Evolutionary conservation across 2,329 filamentous ascomycete species (phyloP).

Genomic region (Fusarium zealandicum): DNA sequence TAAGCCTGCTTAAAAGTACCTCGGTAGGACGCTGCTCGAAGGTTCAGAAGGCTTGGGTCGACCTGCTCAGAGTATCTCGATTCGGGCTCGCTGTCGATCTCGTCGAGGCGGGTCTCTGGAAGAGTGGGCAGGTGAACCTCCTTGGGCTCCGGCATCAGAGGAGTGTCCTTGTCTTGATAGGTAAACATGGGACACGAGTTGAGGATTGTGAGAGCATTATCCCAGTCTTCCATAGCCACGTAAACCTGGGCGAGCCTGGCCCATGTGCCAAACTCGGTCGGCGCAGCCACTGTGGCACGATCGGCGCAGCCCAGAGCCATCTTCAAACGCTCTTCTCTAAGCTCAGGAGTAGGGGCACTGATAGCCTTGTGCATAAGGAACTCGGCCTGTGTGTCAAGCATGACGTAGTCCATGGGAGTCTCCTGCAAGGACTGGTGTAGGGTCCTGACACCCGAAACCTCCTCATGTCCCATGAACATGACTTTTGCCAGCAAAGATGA

Average conservation of each 20-base stretch:
- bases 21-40: constrained; percentile 89
- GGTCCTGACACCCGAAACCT: constrained; percentile 91
- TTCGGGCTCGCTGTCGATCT: constrained; percentile 91
- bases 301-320: constrained; percentile 94
- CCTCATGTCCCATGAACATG: constrained; percentile 92
- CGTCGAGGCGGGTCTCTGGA: constrained; percentile 87
- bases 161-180: constrained; percentile 97
- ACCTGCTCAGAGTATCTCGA: constrained; percentile 84
- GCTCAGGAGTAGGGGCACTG: constrained; percentile 59
- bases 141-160: constrained; percentile 90
- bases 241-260: constrained; percentile 93
- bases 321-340: constrained; percentile 73
- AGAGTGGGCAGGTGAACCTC: constrained; percentile 87
- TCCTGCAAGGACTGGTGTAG: constrained; percentile 89
- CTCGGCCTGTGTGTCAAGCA: constrained; percentile 92
- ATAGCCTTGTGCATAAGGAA: constrained; percentile 87
- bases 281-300: constrained; percentile 90
- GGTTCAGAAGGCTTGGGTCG: constrained; percentile 82
- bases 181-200: constrained; percentile 99
- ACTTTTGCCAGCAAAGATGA: constrained; percentile 91
- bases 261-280: constrained; percentile 98
- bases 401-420: constrained; percentile 95
- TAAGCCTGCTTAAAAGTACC: constrained; percentile 97
- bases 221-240: constrained; percentile 93
- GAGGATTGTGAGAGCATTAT: constrained; percentile 89